These are phyloP conservation scores for Neolentinus lepideus DNA, from an alignment of 1,284 basidiomycete species.

Conservation along the genomic window DNA sequence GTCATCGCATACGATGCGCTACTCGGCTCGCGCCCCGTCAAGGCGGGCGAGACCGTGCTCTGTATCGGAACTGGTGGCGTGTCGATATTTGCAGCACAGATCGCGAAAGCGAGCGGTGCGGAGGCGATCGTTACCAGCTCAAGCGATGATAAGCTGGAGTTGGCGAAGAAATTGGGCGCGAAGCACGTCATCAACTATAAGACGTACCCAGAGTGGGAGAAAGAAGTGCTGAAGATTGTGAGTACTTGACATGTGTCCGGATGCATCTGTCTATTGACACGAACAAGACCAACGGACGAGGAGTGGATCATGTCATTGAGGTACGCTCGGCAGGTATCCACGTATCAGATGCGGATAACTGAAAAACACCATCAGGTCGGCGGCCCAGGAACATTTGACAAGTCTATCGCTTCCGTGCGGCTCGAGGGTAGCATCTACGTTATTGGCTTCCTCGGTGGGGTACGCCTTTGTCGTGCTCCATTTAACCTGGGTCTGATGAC, in stretches of 20 bases:
- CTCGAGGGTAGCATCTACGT: slow-evolving; percentile 30
- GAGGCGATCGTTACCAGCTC: slow-evolving; percentile 35
- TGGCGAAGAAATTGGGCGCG: slow-evolving; percentile 24
- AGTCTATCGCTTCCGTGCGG: slow-evolving; percentile 26
- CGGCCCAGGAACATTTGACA: slow-evolving; percentile 31
- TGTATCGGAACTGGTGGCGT: slow-evolving; percentile 35
- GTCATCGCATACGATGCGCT: slow-evolving; percentile 33
- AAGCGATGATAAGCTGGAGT: slow-evolving; percentile 31
- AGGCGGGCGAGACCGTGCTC: slow-evolving; percentile 24
- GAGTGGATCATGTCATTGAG: slow-evolving; percentile 38
- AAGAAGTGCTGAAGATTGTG: slow-evolving; percentile 24
- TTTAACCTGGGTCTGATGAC: too few relatives aligned
- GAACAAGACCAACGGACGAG: slow-evolving; percentile 25
- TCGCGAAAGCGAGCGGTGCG: slow-evolving; percentile 32
- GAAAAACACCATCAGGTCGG: slow-evolving; percentile 17
- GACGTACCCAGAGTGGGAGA: slow-evolving; percentile 32
- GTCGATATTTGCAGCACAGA: slow-evolving; percentile 25
- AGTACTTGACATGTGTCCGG: slow-evolving; percentile 3
- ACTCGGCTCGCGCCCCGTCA: slow-evolving; percentile 24
- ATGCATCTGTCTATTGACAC: too few relatives aligned
- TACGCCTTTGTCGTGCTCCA: background rate
- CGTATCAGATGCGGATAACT: background rate
- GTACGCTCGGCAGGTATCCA: slow-evolving; percentile 33
- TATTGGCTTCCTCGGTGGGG: slow-evolving; percentile 29
- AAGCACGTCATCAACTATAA: slow-evolving; percentile 30